phyloP scores from a whole-genome alignment of 2,329 filamentous ascomycete genomes.

The Hymenoscyphus occultus region DNA sequence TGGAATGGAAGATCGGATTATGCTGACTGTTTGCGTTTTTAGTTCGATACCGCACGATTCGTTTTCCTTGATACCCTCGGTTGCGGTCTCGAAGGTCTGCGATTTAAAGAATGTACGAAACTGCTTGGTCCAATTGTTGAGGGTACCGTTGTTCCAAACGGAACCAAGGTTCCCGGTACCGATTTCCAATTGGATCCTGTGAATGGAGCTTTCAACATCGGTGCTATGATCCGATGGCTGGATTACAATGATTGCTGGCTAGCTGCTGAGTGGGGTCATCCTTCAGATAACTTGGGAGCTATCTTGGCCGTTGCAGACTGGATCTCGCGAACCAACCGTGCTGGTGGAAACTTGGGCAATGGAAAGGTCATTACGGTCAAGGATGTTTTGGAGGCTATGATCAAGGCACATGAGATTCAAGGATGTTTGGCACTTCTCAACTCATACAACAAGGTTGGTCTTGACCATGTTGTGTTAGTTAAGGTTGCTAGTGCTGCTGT shows the following conservation, averaged over 20 bases:
- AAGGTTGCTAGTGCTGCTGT: slow-evolving; percentile 96
- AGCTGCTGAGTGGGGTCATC: slow-evolving; percentile 97
- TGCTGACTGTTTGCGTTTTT: slow-evolving; percentile 23
- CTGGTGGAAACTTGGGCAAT: slow-evolving; percentile 73
- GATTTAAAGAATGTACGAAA: slow-evolving; percentile 95
- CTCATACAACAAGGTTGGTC: slow-evolving; percentile 97
- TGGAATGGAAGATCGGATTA: slow-evolving; percentile 7
- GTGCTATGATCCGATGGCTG: slow-evolving; percentile 97
- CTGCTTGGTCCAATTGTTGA: slow-evolving; percentile 88
- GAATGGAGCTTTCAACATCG: slow-evolving; percentile 97
- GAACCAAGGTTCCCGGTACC: slow-evolving; percentile 86
- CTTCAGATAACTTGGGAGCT: slow-evolving; percentile 95
- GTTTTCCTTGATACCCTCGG: slow-evolving; percentile 96
- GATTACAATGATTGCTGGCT: slow-evolving; percentile 99
- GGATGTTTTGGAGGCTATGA: slow-evolving; percentile 94
- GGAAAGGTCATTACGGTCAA: slow-evolving; percentile 85
- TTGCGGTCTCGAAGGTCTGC: slow-evolving; percentile 91
- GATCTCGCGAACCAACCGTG: slow-evolving; percentile 86
- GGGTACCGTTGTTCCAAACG: slow-evolving; percentile 88
- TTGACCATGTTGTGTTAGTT: slow-evolving; percentile 97
- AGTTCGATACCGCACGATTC: slow-evolving; percentile 95
- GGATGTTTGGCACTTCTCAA: slow-evolving; percentile 95
- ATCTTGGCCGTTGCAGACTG: slow-evolving; percentile 97
- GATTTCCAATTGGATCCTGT: slow-evolving; percentile 93
- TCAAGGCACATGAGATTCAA: slow-evolving; percentile 99